A percentile compares a stretch with the other conserved stretches of the same genome.
These are phyloP conservation scores for Dillenia turbinata DNA, from an alignment of 164 flowering plant genomes.

Conservation along the genomic window DNA sequence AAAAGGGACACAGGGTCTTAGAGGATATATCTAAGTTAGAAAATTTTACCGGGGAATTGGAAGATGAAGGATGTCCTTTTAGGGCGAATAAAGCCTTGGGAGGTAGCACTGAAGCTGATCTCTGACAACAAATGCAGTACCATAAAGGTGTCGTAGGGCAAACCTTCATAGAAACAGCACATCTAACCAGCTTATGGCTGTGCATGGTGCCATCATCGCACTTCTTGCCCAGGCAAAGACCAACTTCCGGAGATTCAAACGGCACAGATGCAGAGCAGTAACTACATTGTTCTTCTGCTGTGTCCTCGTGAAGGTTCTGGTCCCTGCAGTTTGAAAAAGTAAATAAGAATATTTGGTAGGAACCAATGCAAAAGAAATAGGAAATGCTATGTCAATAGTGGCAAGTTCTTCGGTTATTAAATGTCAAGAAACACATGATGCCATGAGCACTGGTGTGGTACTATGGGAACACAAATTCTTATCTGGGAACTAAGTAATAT, in stretches of 20 bases:
- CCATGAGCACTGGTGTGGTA: no score
- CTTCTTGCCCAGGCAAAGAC: constrained; percentile 40
- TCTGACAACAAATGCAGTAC: constrained; percentile 76
- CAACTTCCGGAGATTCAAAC: constrained; percentile 75
- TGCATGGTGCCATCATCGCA: constrained; percentile 16
- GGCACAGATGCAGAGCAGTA: constrained; percentile 76
- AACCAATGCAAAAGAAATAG: background rate
- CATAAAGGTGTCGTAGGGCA: constrained; percentile 63
- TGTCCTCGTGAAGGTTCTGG: constrained; percentile 17
- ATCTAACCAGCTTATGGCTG: constrained; percentile 55
- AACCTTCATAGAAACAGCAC: constrained; percentile 72
- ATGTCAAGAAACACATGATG: no score
- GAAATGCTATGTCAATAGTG: background rate
- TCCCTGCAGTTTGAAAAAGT: constrained; percentile 26
- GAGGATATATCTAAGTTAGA: constrained; percentile 11
- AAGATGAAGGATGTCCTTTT: constrained; percentile 32
- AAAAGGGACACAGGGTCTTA: constrained; percentile 79
- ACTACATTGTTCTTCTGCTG: constrained; percentile 49
- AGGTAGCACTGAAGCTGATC: constrained; percentile 45
- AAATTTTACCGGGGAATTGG: constrained; percentile 18
- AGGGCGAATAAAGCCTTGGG: constrained; percentile 46
- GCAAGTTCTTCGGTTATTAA: no score
- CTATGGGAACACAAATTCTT: no score
- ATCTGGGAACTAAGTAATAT: no score
- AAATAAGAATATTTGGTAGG: background rate